Conservation (phyloP, 108 stramenopile genomes). For the Discostella stelligeroides region DNA sequence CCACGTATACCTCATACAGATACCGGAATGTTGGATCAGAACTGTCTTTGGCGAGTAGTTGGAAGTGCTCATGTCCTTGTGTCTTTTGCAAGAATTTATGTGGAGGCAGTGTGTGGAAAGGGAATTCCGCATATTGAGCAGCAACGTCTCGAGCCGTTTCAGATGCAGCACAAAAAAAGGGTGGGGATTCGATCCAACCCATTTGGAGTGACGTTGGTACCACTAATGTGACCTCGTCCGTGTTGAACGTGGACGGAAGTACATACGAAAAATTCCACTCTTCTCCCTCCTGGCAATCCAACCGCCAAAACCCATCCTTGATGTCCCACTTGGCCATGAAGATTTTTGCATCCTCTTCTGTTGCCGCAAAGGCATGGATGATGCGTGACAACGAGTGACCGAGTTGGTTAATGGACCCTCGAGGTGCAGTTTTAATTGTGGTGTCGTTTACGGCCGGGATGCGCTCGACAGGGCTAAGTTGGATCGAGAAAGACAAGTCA, state of each 20-base stretch:
- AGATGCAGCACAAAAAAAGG: too few relatives aligned
- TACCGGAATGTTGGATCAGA: not conserved
- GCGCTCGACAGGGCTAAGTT: not conserved
- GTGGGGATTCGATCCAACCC: too few relatives aligned
- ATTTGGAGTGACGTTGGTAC: too few relatives aligned
- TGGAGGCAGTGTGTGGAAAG: not conserved
- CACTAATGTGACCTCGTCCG: too few relatives aligned
- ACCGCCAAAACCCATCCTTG: conserved; percentile 34
- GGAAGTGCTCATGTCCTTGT: not conserved
- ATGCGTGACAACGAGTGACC: conserved; percentile 6
- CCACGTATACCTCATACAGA: conserved; percentile 37
- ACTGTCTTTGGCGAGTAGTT: not conserved
- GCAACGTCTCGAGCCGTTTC: too few relatives aligned
- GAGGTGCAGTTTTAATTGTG: not conserved
- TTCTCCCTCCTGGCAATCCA: conserved; percentile 17
- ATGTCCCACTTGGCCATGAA: too few relatives aligned
- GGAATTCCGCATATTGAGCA: conserved; percentile 6
- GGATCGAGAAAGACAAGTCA: too few relatives aligned
- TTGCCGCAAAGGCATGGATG: conserved; percentile 13
- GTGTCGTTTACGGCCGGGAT: conserved; percentile 12
- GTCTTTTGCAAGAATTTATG: conserved; percentile 11
- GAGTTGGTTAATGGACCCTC: conserved; percentile 13
- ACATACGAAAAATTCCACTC: conserved; percentile 45
- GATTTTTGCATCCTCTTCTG: too few relatives aligned
- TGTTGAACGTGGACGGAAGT: conserved; percentile 13